A percentile compares a stretch with the other conserved stretches of the same genome.
Evolutionary conservation across 2,329 filamentous ascomycete species (phyloP).

Genomic region (Neopestalotiopsis clavispora): DNA sequence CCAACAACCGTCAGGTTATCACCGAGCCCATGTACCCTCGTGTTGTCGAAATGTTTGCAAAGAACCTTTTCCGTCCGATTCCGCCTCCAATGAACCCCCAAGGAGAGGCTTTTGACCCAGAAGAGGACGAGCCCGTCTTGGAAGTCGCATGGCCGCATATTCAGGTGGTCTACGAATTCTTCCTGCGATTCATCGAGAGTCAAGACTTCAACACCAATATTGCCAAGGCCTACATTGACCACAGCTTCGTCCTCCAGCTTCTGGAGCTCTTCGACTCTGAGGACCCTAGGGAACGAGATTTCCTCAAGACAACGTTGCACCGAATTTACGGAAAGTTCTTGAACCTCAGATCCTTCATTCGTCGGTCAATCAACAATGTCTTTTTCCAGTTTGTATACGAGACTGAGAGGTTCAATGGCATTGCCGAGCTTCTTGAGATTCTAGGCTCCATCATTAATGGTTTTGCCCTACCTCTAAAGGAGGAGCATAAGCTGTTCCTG

Average conservation of each 20-base stretch:
- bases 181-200: constrained; percentile 97
- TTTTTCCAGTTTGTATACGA: constrained; percentile 99
- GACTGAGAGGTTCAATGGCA: constrained; percentile 97
- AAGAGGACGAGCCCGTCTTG: constrained; percentile 96
- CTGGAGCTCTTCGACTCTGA: constrained; percentile 99
- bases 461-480: constrained; percentile 93
- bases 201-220: constrained; percentile 99
- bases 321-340: constrained; percentile 99
- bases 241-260: constrained; percentile 94
- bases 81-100: constrained; percentile 97
- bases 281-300: constrained; percentile 94
- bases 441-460: constrained; percentile 99
- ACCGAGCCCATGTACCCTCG: constrained; percentile 98
- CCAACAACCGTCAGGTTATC: constrained; percentile 97
- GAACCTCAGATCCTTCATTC: constrained; percentile 95
- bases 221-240: constrained; percentile 97
- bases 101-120: constrained; percentile 96
- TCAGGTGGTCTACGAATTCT: constrained; percentile 99
- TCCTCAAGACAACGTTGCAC: constrained; percentile 96
- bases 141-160: constrained; percentile 99
- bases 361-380: constrained; percentile 98
- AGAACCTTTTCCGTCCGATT: constrained; percentile 97
- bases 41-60: constrained; percentile 98
- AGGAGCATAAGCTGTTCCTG: constrained; percentile 98
- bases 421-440: constrained; percentile 95